These are phyloP conservation scores for Bacidia rubella DNA, from an alignment of 495 filamentous ascomycete species.

Conservation along the genomic window DNA sequence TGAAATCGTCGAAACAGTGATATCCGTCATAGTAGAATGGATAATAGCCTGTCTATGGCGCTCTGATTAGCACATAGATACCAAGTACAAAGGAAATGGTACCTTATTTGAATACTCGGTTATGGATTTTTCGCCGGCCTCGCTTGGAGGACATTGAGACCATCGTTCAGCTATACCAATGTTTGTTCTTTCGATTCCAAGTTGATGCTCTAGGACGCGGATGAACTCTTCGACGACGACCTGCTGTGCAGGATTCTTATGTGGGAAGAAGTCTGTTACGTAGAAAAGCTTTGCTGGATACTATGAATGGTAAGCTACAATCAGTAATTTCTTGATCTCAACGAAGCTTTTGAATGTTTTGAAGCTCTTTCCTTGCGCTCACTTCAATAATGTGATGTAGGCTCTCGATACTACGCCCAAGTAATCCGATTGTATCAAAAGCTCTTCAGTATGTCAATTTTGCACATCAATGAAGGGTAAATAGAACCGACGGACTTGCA, in stretches of 20 bases:
- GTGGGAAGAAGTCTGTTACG: constrained; percentile 4
- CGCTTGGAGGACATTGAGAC: constrained; percentile 1
- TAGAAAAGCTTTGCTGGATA: constrained; percentile 3
- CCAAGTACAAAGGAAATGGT: background rate
- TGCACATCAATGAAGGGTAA: too few relatives aligned
- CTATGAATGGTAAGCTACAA: background rate
- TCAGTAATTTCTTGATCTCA: background rate
- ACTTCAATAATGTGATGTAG: too few relatives aligned
- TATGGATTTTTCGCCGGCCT: constrained; percentile 7
- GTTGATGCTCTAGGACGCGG: background rate
- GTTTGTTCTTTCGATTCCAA: background rate
- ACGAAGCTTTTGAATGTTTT: background rate
- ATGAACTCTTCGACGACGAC: background rate
- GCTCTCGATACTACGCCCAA: too few relatives aligned
- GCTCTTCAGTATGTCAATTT: too few relatives aligned
- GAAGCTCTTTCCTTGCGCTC: background rate
- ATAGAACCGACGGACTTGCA: too few relatives aligned
- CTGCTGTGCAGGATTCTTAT: background rate
- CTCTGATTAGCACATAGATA: background rate
- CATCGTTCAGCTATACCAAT: constrained; percentile 5
- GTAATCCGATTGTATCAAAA: too few relatives aligned
- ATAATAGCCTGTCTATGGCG: background rate
- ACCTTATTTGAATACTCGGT: constrained; percentile 9
- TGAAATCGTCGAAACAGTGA: constrained; percentile 18
- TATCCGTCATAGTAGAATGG: constrained; percentile 19